Conservation (phyloP, 2,329 filamentous ascomycete species). For the Cercospora zeina region DNA sequence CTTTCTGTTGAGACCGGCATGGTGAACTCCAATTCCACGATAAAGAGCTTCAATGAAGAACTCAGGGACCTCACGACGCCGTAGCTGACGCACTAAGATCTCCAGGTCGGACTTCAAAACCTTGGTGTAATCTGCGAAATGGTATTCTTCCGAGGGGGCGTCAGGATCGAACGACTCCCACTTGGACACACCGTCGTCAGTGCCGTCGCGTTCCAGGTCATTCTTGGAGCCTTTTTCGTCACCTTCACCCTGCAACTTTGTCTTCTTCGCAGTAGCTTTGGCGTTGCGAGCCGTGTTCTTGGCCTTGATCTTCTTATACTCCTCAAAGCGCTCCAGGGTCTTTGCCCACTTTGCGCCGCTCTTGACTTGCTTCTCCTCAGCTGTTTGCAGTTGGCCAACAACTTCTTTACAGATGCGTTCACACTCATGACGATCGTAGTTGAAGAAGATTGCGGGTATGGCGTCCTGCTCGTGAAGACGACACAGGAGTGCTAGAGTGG, state of each 20-base stretch:
- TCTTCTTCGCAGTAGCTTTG: constrained; percentile 43
- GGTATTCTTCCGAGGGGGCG: constrained; percentile 62
- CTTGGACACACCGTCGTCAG: constrained; percentile 54
- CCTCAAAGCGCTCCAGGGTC: constrained; percentile 59
- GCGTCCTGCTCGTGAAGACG: constrained; percentile 64
- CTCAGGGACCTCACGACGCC: constrained; percentile 52
- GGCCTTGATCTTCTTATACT: constrained; percentile 54
- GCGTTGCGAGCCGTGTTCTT: constrained; percentile 42
- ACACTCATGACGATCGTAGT: constrained; percentile 68
- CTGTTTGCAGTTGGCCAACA: constrained; percentile 54
- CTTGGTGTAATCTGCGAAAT: constrained; percentile 65
- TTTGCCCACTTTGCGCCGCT: constrained; percentile 61
- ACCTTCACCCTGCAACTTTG: constrained; percentile 42
- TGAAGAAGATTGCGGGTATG: constrained; percentile 74
- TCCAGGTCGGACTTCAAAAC: constrained; percentile 61
- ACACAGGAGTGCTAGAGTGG: constrained; percentile 59
- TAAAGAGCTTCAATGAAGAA: constrained; percentile 62
- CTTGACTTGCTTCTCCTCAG: constrained; percentile 60
- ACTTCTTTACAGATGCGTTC: constrained; percentile 59
- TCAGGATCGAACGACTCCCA: constrained; percentile 69
- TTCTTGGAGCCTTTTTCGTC: constrained; percentile 56
- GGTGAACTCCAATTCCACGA: constrained; percentile 73
- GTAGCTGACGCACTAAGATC: constrained; percentile 54
- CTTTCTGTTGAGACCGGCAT: constrained; percentile 74
- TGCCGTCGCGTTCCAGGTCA: constrained; percentile 59